Evolutionary conservation across 2,329 filamentous ascomycete species (phyloP).

Genomic region (Metarhizium guizhouense): DNA sequence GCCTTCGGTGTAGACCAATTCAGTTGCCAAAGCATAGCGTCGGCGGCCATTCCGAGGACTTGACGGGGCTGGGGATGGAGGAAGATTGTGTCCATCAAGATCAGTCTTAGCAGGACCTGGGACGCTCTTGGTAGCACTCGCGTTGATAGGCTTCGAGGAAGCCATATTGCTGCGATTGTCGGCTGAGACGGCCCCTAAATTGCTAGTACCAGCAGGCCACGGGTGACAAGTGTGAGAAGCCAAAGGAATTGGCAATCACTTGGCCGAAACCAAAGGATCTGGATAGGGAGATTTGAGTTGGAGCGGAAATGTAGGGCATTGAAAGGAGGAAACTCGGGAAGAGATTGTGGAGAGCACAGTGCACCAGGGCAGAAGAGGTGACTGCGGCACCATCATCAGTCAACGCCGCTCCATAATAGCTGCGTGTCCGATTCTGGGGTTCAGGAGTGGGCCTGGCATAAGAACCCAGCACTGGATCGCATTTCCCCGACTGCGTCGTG

Average conservation of each 20-base stretch:
- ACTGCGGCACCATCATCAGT: neutral
- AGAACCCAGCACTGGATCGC: neutral
- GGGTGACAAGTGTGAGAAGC: neutral
- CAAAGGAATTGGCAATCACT: neutral
- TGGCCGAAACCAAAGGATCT: neutral
- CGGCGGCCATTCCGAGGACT: slow-evolving; percentile 73
- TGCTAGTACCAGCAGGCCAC: neutral
- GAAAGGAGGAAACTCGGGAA: neutral
- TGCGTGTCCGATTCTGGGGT: neutral
- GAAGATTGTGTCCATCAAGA: slow-evolving; percentile 74
- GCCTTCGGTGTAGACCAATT: slow-evolving; percentile 91
- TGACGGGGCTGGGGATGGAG: slow-evolving; percentile 87
- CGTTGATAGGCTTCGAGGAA: neutral
- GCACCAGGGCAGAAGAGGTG: neutral
- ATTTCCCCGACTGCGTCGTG: neutral
- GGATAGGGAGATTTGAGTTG: neutral
- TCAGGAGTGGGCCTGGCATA: neutral
- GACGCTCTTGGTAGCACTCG: neutral
- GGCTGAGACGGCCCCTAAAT: neutral
- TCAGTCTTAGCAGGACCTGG: slow-evolving; percentile 45
- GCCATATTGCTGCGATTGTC: neutral
- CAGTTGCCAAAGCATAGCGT: slow-evolving; percentile 89
- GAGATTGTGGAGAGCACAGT: neutral
- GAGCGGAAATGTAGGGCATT: neutral
- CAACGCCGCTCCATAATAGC: neutral